Evolutionary conservation across 140 eudicot genomes (phyloP).

Genomic region (Stevia rebaudiana): DNA sequence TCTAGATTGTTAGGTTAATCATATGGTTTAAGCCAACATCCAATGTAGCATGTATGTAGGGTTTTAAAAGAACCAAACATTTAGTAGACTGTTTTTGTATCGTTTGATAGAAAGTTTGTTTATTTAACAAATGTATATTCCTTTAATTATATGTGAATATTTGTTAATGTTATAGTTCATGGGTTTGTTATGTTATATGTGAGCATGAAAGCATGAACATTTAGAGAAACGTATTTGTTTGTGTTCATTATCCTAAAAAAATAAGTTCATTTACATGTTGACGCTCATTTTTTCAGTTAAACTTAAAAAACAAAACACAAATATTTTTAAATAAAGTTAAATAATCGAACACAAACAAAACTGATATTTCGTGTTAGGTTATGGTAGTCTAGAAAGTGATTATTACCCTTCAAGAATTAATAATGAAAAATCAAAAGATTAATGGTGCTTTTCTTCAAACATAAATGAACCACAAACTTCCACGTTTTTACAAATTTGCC

Average conservation of each 20-base stretch:
- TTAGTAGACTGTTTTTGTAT: not conserved
- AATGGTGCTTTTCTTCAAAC: constrained; percentile 1
- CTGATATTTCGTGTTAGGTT: too few relatives aligned
- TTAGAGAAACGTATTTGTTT: too few relatives aligned
- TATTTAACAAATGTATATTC: not conserved
- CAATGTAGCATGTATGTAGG: not conserved
- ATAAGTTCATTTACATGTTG: not conserved
- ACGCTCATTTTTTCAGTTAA: too few relatives aligned
- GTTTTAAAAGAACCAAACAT: not conserved
- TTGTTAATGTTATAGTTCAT: too few relatives aligned
- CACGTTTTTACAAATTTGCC: not conserved
- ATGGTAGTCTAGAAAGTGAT: too few relatives aligned
- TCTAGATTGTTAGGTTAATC: not conserved
- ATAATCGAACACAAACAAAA: too few relatives aligned
- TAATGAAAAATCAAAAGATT: not conserved
- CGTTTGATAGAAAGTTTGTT: not conserved
- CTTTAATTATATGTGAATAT: too few relatives aligned
- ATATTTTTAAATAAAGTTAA: too few relatives aligned
- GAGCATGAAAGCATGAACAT: too few relatives aligned
- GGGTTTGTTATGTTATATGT: too few relatives aligned
- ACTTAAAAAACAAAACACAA: too few relatives aligned
- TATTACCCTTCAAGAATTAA: not conserved
- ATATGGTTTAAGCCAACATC: not conserved
- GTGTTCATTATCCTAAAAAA: too few relatives aligned
- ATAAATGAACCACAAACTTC: constrained; percentile 6